phyloP scores from a whole-genome alignment of 768 basidiomycete genomes.

The Favolaschia claudopus region DNA sequence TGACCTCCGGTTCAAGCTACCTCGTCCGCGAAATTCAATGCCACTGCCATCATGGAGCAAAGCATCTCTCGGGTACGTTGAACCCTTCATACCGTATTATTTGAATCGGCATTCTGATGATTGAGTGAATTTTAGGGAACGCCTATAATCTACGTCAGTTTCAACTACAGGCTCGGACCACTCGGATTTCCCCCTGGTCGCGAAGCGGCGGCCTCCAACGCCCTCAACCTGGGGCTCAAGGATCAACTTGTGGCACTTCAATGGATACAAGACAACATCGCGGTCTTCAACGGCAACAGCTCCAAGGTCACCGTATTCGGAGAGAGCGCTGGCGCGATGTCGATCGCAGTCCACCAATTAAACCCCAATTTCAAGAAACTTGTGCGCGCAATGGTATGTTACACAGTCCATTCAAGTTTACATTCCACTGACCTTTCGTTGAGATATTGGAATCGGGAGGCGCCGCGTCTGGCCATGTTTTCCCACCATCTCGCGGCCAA shows the following conservation, averaged over 20 bases:
- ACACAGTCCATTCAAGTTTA: too few species aligned
- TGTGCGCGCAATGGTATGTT: constrained; percentile 1
- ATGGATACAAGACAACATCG: constrained; percentile 64
- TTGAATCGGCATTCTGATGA: too few species aligned
- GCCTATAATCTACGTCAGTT: constrained; percentile 52
- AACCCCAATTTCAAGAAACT: background rate
- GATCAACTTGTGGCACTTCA: constrained; percentile 47
- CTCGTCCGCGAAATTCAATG: constrained; percentile 38
- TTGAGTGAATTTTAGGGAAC: constrained; percentile 33
- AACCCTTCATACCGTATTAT: background rate
- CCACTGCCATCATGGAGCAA: constrained; percentile 32
- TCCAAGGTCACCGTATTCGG: constrained; percentile 38
- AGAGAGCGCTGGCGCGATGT: constrained; percentile 6
- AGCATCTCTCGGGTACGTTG: constrained; percentile 31
- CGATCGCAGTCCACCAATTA: background rate
- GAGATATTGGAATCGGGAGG: constrained; percentile 9
- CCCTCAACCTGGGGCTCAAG: constrained; percentile 47
- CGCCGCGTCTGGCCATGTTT: background rate
- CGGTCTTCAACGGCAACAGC: constrained; percentile 59
- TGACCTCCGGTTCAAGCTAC: constrained; percentile 5
- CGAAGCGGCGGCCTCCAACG: constrained; percentile 40
- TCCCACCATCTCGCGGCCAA: background rate
- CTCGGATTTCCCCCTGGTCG: constrained; percentile 52
- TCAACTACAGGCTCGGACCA: constrained; percentile 49
- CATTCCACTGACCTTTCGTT: background rate